A percentile compares a stretch with the other conserved stretches of the same genome.
Conservation (phyloP, 805 yeast genomes). For the Candida verbasci region DNA sequence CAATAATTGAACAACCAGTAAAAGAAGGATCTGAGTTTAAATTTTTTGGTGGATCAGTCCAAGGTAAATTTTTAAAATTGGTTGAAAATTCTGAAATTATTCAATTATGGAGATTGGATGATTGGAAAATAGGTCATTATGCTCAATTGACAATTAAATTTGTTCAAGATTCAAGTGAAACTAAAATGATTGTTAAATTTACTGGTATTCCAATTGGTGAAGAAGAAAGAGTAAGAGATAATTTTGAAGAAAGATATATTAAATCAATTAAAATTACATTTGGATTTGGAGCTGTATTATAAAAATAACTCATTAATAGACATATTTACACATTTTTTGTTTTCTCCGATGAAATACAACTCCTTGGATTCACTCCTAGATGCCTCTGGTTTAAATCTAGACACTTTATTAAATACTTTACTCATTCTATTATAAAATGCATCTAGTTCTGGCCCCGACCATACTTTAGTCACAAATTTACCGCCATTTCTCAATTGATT, state of each 20-base stretch:
- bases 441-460: slow-evolving; percentile 75
- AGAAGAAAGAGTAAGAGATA: slow-evolving; percentile 79
- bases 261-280: slow-evolving; percentile 86
- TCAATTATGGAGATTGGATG: slow-evolving; percentile 81
- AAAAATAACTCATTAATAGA: slow-evolving; percentile 6
- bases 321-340: slow-evolving; percentile 18
- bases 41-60: slow-evolving; percentile 83
- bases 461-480: slow-evolving; percentile 74
- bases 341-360: slow-evolving; percentile 68
- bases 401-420: slow-evolving; percentile 57
- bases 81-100: slow-evolving; percentile 56
- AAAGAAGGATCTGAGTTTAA: slow-evolving; percentile 58
- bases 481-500: slow-evolving; percentile 72
- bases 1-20: slow-evolving; percentile 47
- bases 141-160: slow-evolving; percentile 66
- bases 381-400: slow-evolving; percentile 74
- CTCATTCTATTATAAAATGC: slow-evolving; percentile 56
- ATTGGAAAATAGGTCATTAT: slow-evolving; percentile 84
- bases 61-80: slow-evolving; percentile 62
- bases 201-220: slow-evolving; percentile 93
- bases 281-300: slow-evolving; percentile 92
- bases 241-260: slow-evolving; percentile 86
- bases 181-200: slow-evolving; percentile 73
- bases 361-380: slow-evolving; percentile 79
- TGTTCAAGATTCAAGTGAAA: slow-evolving; percentile 78